phyloP scores from a whole-genome alignment of 2,329 filamentous ascomycete genomes.

The Aspergillus aculeatinus region DNA sequence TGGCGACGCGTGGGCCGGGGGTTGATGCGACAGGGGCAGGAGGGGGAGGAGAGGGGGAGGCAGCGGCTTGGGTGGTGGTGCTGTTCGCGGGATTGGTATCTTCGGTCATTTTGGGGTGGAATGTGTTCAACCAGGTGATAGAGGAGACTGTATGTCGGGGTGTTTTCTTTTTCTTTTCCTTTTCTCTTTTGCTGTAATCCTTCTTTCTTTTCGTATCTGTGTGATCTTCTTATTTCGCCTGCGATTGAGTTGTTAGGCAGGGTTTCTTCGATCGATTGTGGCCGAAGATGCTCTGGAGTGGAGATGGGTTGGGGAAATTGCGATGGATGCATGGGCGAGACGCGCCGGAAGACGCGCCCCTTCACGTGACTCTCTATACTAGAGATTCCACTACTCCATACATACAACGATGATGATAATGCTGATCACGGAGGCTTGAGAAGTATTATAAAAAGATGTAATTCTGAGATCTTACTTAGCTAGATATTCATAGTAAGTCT shows the following conservation, averaged over 20 bases:
- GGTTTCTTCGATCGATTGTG: background rate
- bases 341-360: constrained; percentile 4
- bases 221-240: background rate
- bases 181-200: too few relatives aligned
- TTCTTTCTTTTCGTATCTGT: too few relatives aligned
- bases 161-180: background rate
- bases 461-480: too few relatives aligned
- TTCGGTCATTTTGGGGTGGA: constrained; percentile 21
- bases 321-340: background rate
- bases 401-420: too few relatives aligned
- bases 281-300: background rate
- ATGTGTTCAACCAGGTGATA: background rate
- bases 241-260: background rate
- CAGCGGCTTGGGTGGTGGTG: constrained; percentile 13
- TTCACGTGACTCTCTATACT: constrained; percentile 23
- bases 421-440: too few relatives aligned
- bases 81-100: constrained; percentile 12
- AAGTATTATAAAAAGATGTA: too few relatives aligned
- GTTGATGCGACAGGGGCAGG: constrained; percentile 54
- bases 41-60: constrained; percentile 53
- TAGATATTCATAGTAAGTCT: too few relatives aligned
- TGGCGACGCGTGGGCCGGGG: constrained; percentile 60
- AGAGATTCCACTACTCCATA: too few relatives aligned
- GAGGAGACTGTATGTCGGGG: background rate
- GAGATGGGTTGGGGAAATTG: background rate